These are phyloP conservation scores for Argentina anserina DNA, from an alignment of 306 rosid species.

Conservation along the genomic window DNA sequence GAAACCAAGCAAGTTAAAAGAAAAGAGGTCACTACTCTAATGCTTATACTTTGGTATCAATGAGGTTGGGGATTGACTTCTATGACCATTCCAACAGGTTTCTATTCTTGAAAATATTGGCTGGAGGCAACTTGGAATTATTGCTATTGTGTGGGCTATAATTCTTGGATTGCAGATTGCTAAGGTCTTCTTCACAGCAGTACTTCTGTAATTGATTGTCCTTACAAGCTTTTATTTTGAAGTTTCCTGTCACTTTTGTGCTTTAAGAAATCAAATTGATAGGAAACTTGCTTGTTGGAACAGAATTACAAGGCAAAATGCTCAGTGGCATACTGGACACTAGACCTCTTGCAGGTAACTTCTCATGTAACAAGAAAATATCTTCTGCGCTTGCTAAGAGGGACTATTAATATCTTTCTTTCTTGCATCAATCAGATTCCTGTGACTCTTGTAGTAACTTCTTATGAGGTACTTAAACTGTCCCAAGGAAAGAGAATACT, in stretches of 20 bases:
- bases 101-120: constrained; percentile 39
- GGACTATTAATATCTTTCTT: neutral
- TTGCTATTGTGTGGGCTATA: constrained; percentile 54
- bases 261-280: neutral
- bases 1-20: constrained; percentile 25
- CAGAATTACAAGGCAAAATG: constrained; percentile 47
- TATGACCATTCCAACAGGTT: constrained; percentile 34
- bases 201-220: neutral
- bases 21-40: constrained; percentile 20
- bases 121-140: constrained; percentile 70
- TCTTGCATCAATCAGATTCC: constrained; percentile 16
- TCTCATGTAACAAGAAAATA: neutral
- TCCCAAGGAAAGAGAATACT: constrained; percentile 51
- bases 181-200: constrained; percentile 34
- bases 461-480: constrained; percentile 52
- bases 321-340: constrained; percentile 42
- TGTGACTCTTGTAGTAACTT: constrained; percentile 43
- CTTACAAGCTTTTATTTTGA: constrained; percentile 2
- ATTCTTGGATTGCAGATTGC: constrained; percentile 60
- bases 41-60: neutral
- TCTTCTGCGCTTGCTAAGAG: neutral
- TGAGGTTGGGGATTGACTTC: neutral
- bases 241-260: constrained; percentile 7
- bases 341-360: constrained; percentile 51
- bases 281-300: constrained; percentile 11